These are phyloP conservation scores for Gnetum montanum DNA, from an alignment of 75 land plant genomes.

Conservation along the genomic window DNA sequence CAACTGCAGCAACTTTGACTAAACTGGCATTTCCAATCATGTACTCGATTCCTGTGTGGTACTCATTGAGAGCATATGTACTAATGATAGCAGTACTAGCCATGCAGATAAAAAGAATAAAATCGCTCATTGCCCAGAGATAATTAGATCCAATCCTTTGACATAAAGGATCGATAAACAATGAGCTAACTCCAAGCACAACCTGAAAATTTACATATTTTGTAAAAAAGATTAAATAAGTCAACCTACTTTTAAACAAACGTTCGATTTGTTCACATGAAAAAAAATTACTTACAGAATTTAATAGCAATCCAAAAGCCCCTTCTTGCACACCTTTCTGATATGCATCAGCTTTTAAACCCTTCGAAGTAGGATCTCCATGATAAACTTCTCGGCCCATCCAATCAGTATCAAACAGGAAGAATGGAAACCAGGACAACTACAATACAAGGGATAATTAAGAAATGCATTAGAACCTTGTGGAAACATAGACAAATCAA, in stretches of 20 bases:
- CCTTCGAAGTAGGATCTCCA: slow-evolving; percentile 64
- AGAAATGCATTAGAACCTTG: neutral
- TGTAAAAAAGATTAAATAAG: neutral
- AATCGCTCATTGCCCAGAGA: slow-evolving; percentile 93
- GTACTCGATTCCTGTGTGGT: slow-evolving; percentile 35
- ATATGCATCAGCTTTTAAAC: slow-evolving; percentile 39
- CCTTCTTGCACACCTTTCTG: slow-evolving; percentile 89
- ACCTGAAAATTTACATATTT: slow-evolving; percentile 26
- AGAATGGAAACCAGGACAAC: slow-evolving; percentile 91
- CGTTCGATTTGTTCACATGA: neutral
- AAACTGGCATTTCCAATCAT: slow-evolving; percentile 23
- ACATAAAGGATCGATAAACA: slow-evolving; percentile 83
- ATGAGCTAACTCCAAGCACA: slow-evolving; percentile 78
- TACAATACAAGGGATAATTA: too few relatives aligned
- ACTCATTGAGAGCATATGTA: slow-evolving; percentile 27
- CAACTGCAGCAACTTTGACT: slow-evolving; percentile 52
- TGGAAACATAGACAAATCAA: too few relatives aligned
- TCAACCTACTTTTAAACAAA: too few relatives aligned
- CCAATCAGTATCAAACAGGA: slow-evolving; percentile 97
- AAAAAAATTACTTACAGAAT: slow-evolving; percentile 72
- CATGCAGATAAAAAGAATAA: slow-evolving; percentile 84
- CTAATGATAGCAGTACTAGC: slow-evolving; percentile 71
- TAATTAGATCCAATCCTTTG: slow-evolving; percentile 54
- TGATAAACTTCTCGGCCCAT: slow-evolving; percentile 95
- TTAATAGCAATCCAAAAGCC: slow-evolving; percentile 95